Percentiles rank a stretch among this genome's conserved stretches.
Conservation (phyloP, 345 rosid species). For the Noccaea bulbosa region DNA sequence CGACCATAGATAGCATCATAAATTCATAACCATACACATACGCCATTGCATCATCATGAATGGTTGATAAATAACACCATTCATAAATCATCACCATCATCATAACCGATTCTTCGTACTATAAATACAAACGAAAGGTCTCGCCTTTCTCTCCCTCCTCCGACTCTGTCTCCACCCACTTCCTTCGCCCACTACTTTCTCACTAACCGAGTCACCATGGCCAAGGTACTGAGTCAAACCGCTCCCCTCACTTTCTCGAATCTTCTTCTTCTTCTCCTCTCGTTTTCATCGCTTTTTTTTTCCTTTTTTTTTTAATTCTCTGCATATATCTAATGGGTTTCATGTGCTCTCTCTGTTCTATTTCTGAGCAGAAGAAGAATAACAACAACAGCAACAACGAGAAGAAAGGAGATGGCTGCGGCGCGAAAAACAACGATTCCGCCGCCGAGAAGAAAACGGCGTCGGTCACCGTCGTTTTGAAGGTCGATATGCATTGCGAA, state of each 20-base stretch:
- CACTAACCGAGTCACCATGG: constrained; percentile 41
- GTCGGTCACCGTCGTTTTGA: constrained; percentile 56
- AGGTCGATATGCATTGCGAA: constrained; percentile 78
- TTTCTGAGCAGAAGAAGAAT: constrained; percentile 43
- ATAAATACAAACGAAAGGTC: constrained; percentile 41
- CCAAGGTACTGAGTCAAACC: constrained; percentile 37
- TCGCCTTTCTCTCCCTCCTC: constrained; percentile 16
- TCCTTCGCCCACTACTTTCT: constrained; percentile 23
- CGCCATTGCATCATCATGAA: constrained; percentile 6
- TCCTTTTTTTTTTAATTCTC: not conserved
- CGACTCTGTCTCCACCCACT: constrained; percentile 42
- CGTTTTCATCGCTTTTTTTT: not conserved
- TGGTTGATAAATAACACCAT: not conserved
- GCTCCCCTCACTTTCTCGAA: not conserved
- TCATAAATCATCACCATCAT: constrained; percentile 19
- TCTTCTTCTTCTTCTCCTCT: constrained; percentile 27
- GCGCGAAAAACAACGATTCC: constrained; percentile 42
- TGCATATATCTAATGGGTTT: constrained; percentile 30
- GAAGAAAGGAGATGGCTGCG: constrained; percentile 38
- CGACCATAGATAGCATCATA: constrained; percentile 13
- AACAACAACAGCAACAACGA: constrained; percentile 5
- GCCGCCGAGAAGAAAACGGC: constrained; percentile 31
- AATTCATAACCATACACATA: not conserved
- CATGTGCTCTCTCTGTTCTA: constrained; percentile 37
- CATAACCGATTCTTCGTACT: constrained; percentile 16